Percentiles rank a stretch among this genome's conserved stretches.
phyloP scores from a whole-genome alignment of 768 basidiomycete genomes.

The Auriscalpium microsporum region DNA sequence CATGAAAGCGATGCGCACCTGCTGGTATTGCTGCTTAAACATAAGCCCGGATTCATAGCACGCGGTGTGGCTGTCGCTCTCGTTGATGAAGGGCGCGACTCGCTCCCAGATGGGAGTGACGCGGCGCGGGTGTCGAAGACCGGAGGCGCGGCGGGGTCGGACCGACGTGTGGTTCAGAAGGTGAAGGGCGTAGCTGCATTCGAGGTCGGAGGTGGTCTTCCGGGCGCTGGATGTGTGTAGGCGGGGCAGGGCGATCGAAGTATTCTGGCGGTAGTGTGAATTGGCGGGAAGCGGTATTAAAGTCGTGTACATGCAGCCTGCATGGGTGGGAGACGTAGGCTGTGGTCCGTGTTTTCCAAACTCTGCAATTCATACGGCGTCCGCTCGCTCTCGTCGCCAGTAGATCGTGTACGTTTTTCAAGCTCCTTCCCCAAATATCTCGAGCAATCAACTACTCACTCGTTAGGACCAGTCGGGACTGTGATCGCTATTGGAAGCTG shows the following conservation, averaged over 20 bases:
- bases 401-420: no score
- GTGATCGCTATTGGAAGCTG: no score
- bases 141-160: conserved; percentile 45
- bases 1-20: conserved; percentile 29
- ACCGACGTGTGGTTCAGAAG: conserved; percentile 72
- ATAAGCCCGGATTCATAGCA: conserved; percentile 63
- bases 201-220: conserved; percentile 42
- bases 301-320: conserved; percentile 63
- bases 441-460: no score
- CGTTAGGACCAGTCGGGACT: no score
- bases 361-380: not conserved
- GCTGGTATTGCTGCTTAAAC: conserved; percentile 75
- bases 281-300: conserved; percentile 50
- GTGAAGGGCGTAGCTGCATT: conserved; percentile 73
- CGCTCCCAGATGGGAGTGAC: conserved; percentile 52
- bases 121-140: conserved; percentile 63
- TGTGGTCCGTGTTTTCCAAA: conserved; percentile 8
- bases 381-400: no score
- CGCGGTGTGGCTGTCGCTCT: conserved; percentile 40
- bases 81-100: conserved; percentile 41
- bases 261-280: conserved; percentile 56
- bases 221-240: conserved; percentile 23
- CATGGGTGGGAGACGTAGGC: conserved; percentile 25
- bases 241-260: conserved; percentile 32
- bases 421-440: no score